phyloP scores from a whole-genome alignment of 2,329 filamentous ascomycete species.

The Lachnellula hyalina region DNA sequence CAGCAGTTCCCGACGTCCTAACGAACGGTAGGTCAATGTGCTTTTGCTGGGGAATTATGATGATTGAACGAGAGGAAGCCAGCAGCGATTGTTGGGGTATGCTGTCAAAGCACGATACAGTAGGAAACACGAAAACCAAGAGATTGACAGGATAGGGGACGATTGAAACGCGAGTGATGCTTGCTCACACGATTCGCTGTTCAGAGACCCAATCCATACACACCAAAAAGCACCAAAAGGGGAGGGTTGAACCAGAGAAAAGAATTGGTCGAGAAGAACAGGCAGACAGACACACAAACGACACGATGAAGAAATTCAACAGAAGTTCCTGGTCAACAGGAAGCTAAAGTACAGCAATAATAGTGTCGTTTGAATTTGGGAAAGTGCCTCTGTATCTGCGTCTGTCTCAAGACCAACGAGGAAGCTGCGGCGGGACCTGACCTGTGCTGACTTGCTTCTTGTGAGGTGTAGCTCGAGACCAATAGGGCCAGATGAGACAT shows the following conservation, averaged over 20 bases:
- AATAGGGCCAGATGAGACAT: not conserved
- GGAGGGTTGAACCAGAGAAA: conserved; percentile 2
- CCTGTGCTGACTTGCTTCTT: not conserved
- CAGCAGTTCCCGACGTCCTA: conserved; percentile 9
- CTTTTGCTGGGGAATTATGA: not conserved
- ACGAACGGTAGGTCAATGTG: conserved; percentile 16
- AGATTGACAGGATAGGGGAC: conserved; percentile 19
- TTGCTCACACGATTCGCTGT: conserved; percentile 9
- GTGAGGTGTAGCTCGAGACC: not conserved
- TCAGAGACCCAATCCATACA: conserved; percentile 4
- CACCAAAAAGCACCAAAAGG: conserved; percentile 10
- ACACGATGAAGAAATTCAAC: not conserved
- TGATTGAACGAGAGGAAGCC: not conserved
- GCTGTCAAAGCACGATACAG: conserved; percentile 1
- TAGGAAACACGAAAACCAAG: conserved; percentile 21
- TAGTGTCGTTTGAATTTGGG: not conserved
- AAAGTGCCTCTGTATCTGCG: not conserved
- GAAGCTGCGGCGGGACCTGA: not conserved
- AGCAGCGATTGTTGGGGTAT: not conserved
- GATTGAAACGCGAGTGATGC: conserved; percentile 22
- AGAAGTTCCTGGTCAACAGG: conserved; percentile 3
- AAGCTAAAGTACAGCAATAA: not conserved
- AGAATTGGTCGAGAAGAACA: conserved; percentile 10
- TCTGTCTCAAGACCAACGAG: not conserved
- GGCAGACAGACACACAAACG: conserved; percentile 4